Conservation (phyloP, 192 early-diverging fungal species). For the Coemansia sp. region DNA sequence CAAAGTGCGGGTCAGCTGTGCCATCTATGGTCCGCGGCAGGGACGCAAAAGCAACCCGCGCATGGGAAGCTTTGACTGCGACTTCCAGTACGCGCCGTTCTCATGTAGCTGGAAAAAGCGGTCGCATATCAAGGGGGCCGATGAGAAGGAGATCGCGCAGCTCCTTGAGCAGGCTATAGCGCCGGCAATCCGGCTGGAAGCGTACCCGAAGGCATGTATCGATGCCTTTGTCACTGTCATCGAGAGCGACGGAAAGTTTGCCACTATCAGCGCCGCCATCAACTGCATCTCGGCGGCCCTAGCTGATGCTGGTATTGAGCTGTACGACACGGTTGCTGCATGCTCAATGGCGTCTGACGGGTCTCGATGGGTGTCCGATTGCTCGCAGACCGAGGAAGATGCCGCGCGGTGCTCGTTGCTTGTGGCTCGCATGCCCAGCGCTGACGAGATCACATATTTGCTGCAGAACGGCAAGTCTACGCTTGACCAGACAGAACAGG, state of each 20-base stretch:
- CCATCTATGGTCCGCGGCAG: slow-evolving; percentile 52
- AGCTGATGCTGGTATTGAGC: slow-evolving; percentile 54
- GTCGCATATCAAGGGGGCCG: slow-evolving; percentile 36
- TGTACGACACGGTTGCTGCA: slow-evolving; percentile 53
- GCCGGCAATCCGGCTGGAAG: slow-evolving; percentile 53
- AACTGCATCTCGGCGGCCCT: slow-evolving; percentile 56
- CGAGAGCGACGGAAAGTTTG: slow-evolving; percentile 54
- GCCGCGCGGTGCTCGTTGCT: slow-evolving; percentile 29
- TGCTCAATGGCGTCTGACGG: slow-evolving; percentile 43
- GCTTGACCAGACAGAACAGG: slow-evolving; percentile 41
- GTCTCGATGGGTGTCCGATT: slow-evolving; percentile 41
- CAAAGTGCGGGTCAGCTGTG: slow-evolving; percentile 54
- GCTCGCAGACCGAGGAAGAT: slow-evolving; percentile 45
- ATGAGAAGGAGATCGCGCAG: slow-evolving; percentile 52
- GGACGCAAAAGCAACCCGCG: slow-evolving; percentile 44
- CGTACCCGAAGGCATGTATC: slow-evolving; percentile 54
- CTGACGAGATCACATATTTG: slow-evolving; percentile 48
- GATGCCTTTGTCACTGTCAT: slow-evolving; percentile 55
- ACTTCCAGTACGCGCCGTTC: slow-evolving; percentile 54
- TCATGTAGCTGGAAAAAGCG: slow-evolving; percentile 47
- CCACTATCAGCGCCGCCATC: slow-evolving; percentile 52
- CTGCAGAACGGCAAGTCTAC: slow-evolving; percentile 51
- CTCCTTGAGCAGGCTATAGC: slow-evolving; percentile 48
- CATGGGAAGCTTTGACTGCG: slow-evolving; percentile 48
- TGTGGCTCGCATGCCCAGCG: slow-evolving; percentile 49